These are phyloP conservation scores for Eimeria praecox DNA, from an alignment of 169 alveolate species.

Conservation along the genomic window DNA sequence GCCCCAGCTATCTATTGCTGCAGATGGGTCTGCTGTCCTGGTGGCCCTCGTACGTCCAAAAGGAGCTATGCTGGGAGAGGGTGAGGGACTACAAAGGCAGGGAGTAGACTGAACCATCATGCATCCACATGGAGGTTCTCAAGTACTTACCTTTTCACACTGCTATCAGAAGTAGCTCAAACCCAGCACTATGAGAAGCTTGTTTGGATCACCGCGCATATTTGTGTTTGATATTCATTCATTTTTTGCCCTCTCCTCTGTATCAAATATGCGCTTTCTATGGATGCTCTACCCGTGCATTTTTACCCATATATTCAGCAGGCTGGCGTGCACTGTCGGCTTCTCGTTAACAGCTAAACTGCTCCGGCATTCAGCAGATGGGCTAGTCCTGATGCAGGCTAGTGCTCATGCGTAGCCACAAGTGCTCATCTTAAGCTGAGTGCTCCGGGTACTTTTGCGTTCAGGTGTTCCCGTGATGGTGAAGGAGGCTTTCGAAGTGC, in stretches of 20 bases:
- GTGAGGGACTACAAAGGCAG: constrained; percentile 13
- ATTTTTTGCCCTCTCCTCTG: no score
- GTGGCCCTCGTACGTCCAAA: constrained; percentile 64
- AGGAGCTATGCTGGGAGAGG: constrained; percentile 57
- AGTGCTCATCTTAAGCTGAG: background rate
- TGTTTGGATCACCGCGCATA: background rate
- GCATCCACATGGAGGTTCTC: background rate
- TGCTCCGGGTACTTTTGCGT: background rate
- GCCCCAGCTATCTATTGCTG: constrained; percentile 35
- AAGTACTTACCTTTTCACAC: background rate
- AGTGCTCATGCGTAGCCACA: background rate
- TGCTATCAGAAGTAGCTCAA: background rate
- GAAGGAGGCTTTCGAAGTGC: constrained; percentile 57
- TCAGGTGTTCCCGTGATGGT: constrained; percentile 47
- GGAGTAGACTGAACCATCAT: background rate
- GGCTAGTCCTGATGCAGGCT: no score
- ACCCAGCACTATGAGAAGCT: background rate
- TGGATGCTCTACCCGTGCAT: background rate
- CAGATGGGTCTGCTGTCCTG: constrained; percentile 64
- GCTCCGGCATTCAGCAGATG: background rate
- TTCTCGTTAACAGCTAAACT: background rate
- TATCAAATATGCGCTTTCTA: background rate
- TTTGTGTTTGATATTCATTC: background rate
- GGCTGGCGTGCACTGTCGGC: background rate
- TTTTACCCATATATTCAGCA: background rate